These are phyloP conservation scores for Talaromyces sp. DNA, from an alignment of 2,329 filamentous ascomycete species.

Conservation along the genomic window DNA sequence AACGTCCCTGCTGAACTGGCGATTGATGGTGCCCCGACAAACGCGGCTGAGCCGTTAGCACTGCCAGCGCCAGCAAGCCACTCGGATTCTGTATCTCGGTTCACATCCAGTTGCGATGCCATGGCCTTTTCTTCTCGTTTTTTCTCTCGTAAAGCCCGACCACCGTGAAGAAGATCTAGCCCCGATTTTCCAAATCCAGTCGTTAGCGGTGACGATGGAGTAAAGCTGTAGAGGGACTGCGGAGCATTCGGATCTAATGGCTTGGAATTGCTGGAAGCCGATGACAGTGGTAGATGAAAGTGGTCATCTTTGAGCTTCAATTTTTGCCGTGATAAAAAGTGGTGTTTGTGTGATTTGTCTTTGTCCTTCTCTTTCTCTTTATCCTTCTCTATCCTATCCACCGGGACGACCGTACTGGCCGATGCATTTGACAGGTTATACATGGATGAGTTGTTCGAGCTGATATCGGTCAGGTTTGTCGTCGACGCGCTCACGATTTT, in stretches of 20 bases:
- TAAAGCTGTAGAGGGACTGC: constrained; percentile 61
- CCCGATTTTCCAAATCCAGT: constrained; percentile 71
- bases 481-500: constrained; percentile 57
- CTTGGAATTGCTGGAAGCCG: constrained; percentile 60
- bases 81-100: constrained; percentile 31
- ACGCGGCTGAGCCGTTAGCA: background rate
- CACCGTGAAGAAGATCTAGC: constrained; percentile 72
- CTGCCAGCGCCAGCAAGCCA: constrained; percentile 17
- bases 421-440: constrained; percentile 60
- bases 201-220: constrained; percentile 56
- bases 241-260: constrained; percentile 59
- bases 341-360: constrained; percentile 50
- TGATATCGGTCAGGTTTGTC: constrained; percentile 53
- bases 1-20: constrained; percentile 26
- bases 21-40: constrained; percentile 25
- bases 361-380: constrained; percentile 35
- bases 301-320: constrained; percentile 60
- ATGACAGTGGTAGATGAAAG: constrained; percentile 54
- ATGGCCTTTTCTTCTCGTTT: constrained; percentile 62
- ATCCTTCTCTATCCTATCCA: constrained; percentile 36
- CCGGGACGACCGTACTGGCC: constrained; percentile 55
- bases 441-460: constrained; percentile 51
- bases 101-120: constrained; percentile 28
- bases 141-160: constrained; percentile 72
- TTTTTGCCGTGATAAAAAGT: constrained; percentile 62